Base-by-base conservation (phyloP, 306 rosid species). In the Cicer judaicum region DNA sequence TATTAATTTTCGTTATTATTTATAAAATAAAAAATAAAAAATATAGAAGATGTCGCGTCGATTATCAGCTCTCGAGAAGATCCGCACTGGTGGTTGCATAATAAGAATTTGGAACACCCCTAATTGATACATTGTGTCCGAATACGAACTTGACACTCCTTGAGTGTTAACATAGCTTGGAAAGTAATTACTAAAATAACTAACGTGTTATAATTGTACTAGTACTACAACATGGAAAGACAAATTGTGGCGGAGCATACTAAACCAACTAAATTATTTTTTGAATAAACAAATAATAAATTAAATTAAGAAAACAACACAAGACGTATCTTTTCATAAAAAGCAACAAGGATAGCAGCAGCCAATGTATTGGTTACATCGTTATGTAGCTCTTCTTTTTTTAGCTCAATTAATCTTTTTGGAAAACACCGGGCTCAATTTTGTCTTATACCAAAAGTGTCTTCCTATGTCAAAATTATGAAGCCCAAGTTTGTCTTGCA, bases 351-450 rank as follows among this genome's bases (percentile, higher is more conserved):
- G 50, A 72, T 54, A 24, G 10, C 1, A 2, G n/a, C 4, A 16
- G 18, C 18, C 5, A n/a, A 44, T 7, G 59, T 78, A 79, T 80
- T 15, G 89, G 50, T 68, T 70, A 10, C 63, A 36, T 79, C 89
- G 82, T 34, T 74, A 62, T 11, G 36, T 79, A 55, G n/a, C 40
- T 8, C 29, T 29, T 29, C 0, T 29, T 29, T 29, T 29, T 29
- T 29, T 29, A 29, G 34, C 34, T 70, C 83, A 64, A 64, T 70
- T 61, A 29, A 29, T 29, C 6, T 44, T 70, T 75, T 83, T 75
- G 78, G 83, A 83, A 74, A 79, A 74, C 72, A 24, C 78, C 62
- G 48, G 42, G 76, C 72, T 29, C 34, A 29, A 29, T 29, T 29
- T 29, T 29, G 34, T 29, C 34, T 29, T 29, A 29, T 21, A 62